Conservation (phyloP, 2,329 filamentous ascomycete species). For the Neurospora crassa region DNA sequence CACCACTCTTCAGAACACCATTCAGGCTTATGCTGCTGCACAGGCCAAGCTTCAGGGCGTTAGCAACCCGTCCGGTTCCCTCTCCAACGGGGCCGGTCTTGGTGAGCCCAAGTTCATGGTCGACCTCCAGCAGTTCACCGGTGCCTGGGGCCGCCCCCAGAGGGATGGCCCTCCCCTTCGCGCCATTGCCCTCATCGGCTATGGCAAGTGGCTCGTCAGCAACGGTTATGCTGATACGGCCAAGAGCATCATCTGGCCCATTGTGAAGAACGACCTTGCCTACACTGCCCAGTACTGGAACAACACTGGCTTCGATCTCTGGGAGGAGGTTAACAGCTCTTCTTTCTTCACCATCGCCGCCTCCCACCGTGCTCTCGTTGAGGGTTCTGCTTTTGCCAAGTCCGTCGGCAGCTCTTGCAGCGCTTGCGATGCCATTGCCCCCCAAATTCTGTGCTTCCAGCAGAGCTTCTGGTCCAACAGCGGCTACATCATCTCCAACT, state of each 20-base stretch:
- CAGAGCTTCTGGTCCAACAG: conserved; percentile 62
- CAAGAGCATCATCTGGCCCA: conserved; percentile 54
- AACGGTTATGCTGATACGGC: conserved; percentile 55
- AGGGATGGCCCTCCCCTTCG: conserved; percentile 70
- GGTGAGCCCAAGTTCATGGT: conserved; percentile 68
- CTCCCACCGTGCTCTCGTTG: conserved; percentile 58
- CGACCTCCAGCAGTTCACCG: conserved; percentile 54
- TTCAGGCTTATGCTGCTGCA: conserved; percentile 58
- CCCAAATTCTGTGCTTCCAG: conserved; percentile 63
- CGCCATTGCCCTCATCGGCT: conserved; percentile 62
- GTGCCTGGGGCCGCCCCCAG: conserved; percentile 68
- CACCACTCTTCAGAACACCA: conserved; percentile 43
- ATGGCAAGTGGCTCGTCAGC: conserved; percentile 60
- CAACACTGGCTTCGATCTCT: conserved; percentile 61
- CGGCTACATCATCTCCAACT: conserved; percentile 57
- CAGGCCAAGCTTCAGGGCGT: conserved; percentile 59
- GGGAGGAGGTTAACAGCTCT: conserved; percentile 70
- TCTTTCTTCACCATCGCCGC: conserved; percentile 71
- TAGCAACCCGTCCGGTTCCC: conserved; percentile 57
- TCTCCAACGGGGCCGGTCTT: conserved; percentile 43
- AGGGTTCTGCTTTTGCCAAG: conserved; percentile 58
- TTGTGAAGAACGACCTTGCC: conserved; percentile 64
- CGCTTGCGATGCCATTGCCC: conserved; percentile 54
- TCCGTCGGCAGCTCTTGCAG: conserved; percentile 50
- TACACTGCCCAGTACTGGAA: conserved; percentile 70